phyloP scores from a whole-genome alignment of 768 basidiomycete genomes.

The Jaapia argillacea region DNA sequence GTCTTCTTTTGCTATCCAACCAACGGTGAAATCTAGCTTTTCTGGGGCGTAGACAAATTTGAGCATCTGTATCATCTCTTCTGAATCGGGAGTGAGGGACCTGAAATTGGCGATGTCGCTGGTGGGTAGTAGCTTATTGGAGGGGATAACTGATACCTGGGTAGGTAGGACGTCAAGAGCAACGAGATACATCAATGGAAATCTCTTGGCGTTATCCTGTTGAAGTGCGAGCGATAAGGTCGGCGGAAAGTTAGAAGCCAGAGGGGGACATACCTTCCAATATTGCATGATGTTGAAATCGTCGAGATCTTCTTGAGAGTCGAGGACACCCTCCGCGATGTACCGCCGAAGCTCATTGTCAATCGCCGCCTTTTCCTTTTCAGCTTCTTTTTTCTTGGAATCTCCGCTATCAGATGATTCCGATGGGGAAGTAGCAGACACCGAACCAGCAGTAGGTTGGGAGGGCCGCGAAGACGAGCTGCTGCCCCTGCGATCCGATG shows the following conservation, averaged over 20 bases:
- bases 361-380: background rate
- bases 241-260: no score
- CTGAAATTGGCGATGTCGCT: background rate
- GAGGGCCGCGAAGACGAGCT: no score
- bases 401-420: no score
- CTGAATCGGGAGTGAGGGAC: conserved; percentile 1
- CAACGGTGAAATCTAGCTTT: conserved; percentile 8
- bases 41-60: conserved; percentile 10
- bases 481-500: background rate
- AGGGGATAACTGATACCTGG: conserved; percentile 11
- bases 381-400: no score
- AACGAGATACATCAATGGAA: background rate
- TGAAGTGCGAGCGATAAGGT: no score
- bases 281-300: conserved; percentile 5
- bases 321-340: conserved; percentile 1
- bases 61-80: conserved; percentile 14
- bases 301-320: background rate
- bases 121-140: conserved; percentile 8
- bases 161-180: conserved; percentile 1
- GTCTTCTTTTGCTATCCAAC: conserved; percentile 14
- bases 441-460: no score
- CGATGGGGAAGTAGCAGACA: no score
- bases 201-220: conserved; percentile 9
- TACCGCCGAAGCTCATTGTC: conserved; percentile 3
- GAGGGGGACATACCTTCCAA: conserved; percentile 7